phyloP scores from a whole-genome alignment of 1,284 basidiomycete genomes.

The Lentinula novae-zelandiae region DNA sequence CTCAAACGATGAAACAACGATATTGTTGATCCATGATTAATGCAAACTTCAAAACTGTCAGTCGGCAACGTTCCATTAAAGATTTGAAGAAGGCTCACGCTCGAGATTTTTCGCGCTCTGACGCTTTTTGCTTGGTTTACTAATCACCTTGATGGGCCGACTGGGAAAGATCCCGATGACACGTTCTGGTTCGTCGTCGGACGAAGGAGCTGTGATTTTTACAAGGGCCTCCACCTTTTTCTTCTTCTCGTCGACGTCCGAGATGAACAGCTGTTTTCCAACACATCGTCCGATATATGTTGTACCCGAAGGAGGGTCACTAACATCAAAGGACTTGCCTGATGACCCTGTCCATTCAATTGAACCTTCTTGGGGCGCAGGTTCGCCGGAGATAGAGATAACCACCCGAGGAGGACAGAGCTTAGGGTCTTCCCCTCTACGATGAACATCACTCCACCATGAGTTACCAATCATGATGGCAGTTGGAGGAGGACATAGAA shows the following conservation, averaged over 20 bases:
- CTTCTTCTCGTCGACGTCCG: slow-evolving; percentile 87
- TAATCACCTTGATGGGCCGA: slow-evolving; percentile 94
- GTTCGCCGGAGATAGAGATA: slow-evolving; percentile 90
- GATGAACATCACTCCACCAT: slow-evolving; percentile 84
- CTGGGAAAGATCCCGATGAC: slow-evolving; percentile 86
- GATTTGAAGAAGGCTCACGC: slow-evolving; percentile 50
- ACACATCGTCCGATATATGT: slow-evolving; percentile 86
- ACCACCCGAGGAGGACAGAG: slow-evolving; percentile 79
- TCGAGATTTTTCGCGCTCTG: slow-evolving; percentile 92
- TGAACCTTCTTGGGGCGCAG: slow-evolving; percentile 74
- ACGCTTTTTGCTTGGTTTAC: slow-evolving; percentile 94
- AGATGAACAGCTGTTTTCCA: slow-evolving; percentile 88
- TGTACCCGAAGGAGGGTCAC: slow-evolving; percentile 74
- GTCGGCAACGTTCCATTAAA: slow-evolving; percentile 15
- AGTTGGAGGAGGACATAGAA: slow-evolving; percentile 94
- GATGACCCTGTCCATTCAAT: slow-evolving; percentile 83
- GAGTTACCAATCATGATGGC: slow-evolving; percentile 93
- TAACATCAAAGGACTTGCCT: slow-evolving; percentile 80
- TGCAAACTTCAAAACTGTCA: slow-evolving; percentile 62
- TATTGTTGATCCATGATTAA: slow-evolving; percentile 94
- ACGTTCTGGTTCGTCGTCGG: slow-evolving; percentile 73
- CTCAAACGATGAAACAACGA: slow-evolving; percentile 93
- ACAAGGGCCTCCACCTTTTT: slow-evolving; percentile 90
- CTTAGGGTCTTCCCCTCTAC: slow-evolving; percentile 71
- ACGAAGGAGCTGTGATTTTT: slow-evolving; percentile 81